Conservation (phyloP, 495 filamentous ascomycete species). For the Platismatia glauca region DNA sequence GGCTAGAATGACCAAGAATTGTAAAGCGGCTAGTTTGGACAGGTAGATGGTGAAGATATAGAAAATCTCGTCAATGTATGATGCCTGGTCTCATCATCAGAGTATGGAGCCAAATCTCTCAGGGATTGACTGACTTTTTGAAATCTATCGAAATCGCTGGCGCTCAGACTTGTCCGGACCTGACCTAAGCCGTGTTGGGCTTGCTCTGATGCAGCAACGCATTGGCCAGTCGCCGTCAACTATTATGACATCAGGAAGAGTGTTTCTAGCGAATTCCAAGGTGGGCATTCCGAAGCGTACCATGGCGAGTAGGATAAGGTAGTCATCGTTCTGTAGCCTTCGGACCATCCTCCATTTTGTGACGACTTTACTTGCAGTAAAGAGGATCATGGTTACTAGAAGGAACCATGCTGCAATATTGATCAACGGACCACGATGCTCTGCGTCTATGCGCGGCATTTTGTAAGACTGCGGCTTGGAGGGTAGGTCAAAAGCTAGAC, state of each 20-base stretch:
- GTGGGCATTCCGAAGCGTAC: background rate
- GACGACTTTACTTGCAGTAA: background rate
- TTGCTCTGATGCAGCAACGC: background rate
- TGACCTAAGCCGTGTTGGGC: background rate
- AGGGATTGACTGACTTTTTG: background rate
- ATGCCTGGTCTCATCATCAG: background rate
- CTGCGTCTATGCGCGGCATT: background rate
- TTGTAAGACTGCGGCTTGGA: background rate
- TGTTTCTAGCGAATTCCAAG: too few species aligned
- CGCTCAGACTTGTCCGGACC: background rate
- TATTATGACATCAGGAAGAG: background rate
- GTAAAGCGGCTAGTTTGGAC: background rate
- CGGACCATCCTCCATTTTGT: constrained; percentile 1
- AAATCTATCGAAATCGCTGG: background rate
- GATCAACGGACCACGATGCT: background rate
- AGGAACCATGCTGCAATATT: background rate
- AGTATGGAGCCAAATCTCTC: background rate
- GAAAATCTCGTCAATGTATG: background rate
- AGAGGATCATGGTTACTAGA: background rate
- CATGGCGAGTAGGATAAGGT: background rate
- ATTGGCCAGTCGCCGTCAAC: background rate
- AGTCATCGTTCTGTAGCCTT: background rate
- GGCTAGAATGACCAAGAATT: background rate
- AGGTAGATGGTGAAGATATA: constrained; percentile 2
- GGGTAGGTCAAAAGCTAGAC: background rate